Conservation (phyloP, 495 filamentous ascomycete genomes). For the Aspergillus nidulans region DNA sequence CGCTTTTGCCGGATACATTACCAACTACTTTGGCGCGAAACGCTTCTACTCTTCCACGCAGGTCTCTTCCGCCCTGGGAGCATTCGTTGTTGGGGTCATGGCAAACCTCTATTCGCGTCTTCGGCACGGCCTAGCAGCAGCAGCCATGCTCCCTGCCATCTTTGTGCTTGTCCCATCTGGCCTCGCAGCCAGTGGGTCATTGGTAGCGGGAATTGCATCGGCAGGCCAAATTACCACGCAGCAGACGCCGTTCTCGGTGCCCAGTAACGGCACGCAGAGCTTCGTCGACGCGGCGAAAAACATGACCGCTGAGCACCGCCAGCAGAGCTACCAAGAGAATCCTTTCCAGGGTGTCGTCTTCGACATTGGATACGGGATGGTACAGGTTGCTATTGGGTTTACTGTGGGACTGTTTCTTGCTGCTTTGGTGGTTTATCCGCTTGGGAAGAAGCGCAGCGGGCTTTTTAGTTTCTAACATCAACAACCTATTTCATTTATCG, state of each 20-base stretch:
- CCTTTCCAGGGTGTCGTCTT: constrained; percentile 58
- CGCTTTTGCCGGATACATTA: constrained; percentile 77
- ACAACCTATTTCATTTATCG: no score
- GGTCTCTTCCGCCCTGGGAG: constrained; percentile 74
- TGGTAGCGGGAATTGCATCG: constrained; percentile 79
- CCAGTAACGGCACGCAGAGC: constrained; percentile 47
- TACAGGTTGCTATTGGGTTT: constrained; percentile 90
- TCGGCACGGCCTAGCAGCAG: constrained; percentile 80
- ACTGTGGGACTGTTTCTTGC: constrained; percentile 87
- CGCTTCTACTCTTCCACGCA: constrained; percentile 74
- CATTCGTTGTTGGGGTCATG: constrained; percentile 78
- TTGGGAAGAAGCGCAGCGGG: constrained; percentile 86
- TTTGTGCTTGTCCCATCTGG: constrained; percentile 93
- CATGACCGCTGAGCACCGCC: constrained; percentile 11
- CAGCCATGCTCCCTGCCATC: constrained; percentile 85
- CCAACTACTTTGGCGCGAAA: constrained; percentile 73
- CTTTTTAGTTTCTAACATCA: constrained; percentile 77
- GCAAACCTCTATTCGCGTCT: constrained; percentile 85
- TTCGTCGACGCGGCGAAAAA: constrained; percentile 44
- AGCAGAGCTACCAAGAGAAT: constrained; percentile 4
- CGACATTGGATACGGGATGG: constrained; percentile 80
- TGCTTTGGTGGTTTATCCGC: constrained; percentile 81
- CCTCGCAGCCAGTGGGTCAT: constrained; percentile 74
- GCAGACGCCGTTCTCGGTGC: constrained; percentile 40
- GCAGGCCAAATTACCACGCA: constrained; percentile 71